Conservation (phyloP, 176 grass and related monocot species). For the Cenchrus americanus region DNA sequence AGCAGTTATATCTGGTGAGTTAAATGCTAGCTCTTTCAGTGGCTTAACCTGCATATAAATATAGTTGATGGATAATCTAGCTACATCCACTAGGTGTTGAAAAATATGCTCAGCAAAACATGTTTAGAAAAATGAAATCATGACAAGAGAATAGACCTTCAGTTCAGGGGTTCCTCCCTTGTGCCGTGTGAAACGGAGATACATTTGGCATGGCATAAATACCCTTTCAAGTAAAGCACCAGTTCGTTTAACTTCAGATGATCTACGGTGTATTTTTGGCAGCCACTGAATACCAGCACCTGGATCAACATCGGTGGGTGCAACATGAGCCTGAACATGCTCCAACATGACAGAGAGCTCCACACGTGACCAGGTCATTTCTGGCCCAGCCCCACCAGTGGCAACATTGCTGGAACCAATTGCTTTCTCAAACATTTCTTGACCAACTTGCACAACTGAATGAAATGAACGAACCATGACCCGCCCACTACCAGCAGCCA, state of each 20-base stretch:
- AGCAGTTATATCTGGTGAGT: constrained; percentile 91
- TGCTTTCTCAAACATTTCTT: constrained; percentile 83
- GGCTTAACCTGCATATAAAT: constrained; percentile 80
- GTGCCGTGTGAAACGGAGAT: constrained; percentile 83
- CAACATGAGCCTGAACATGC: constrained; percentile 96
- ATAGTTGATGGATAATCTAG: constrained; percentile 44
- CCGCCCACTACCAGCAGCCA: constrained; percentile 94
- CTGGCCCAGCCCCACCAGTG: constrained; percentile 56
- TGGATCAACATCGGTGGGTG: constrained; percentile 96
- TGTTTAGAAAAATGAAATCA: constrained; percentile 32
- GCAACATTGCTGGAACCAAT: constrained; percentile 44
- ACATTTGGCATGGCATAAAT: constrained; percentile 99
- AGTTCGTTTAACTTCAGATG: constrained; percentile 87
- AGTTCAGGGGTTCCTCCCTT: constrained; percentile 94
- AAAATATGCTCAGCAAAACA: constrained; percentile 33
- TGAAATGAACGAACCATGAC: constrained; percentile 93
- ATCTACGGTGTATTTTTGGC: constrained; percentile 83
- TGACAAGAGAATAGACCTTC: constrained; percentile 60
- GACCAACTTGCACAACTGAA: constrained; percentile 85
- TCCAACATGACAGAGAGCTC: constrained; percentile 96
- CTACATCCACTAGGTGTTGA: constrained; percentile 27
- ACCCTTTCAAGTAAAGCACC: constrained; percentile 96
- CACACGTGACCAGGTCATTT: constrained; percentile 83
- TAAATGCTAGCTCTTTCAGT: constrained; percentile 91
- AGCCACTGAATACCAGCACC: constrained; percentile 99